phyloP scores from a whole-genome alignment of 2,329 filamentous ascomycete genomes.

The Colletotrichum zoysiae region DNA sequence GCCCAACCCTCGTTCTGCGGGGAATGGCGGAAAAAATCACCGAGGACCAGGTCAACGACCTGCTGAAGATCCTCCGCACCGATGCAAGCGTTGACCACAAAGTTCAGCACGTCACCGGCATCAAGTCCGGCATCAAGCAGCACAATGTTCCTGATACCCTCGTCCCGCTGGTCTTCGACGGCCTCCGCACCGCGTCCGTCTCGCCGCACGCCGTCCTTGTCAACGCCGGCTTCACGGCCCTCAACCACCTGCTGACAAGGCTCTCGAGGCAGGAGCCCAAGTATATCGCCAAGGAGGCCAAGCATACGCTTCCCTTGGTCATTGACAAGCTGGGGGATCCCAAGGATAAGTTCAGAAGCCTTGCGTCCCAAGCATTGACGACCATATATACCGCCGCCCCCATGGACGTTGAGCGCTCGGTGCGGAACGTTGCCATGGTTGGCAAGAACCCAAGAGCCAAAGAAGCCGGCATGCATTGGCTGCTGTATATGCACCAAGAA shows the following conservation, averaged over 20 bases:
- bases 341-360: slow-evolving; percentile 84
- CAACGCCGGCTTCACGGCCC: slow-evolving; percentile 86
- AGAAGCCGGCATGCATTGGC: slow-evolving; percentile 86
- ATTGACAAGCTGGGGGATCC: slow-evolving; percentile 89
- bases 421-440: slow-evolving; percentile 82
- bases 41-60: slow-evolving; percentile 69
- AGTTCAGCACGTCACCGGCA: slow-evolving; percentile 75
- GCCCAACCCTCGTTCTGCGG: slow-evolving; percentile 35
- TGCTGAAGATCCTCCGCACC: slow-evolving; percentile 66
- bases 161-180: slow-evolving; percentile 83
- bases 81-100: slow-evolving; percentile 79
- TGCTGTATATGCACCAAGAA: slow-evolving; percentile 86
- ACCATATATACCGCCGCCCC: slow-evolving; percentile 81
- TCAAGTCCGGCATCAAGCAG: slow-evolving; percentile 94
- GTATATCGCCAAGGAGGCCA: slow-evolving; percentile 76
- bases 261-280: slow-evolving; percentile 87
- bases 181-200: slow-evolving; percentile 78
- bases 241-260: slow-evolving; percentile 89
- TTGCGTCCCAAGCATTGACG: slow-evolving; percentile 80
- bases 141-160: slow-evolving; percentile 84
- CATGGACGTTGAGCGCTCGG: slow-evolving; percentile 81
- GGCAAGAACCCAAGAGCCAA: slow-evolving; percentile 88
- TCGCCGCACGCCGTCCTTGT: slow-evolving; percentile 83
- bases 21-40: slow-evolving; percentile 69
- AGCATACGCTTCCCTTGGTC: slow-evolving; percentile 78